A percentile compares a stretch with the other conserved stretches of the same genome.
Evolutionary conservation across 768 basidiomycete species (phyloP).

Genomic region (Lanmaoa pseudosensibilis): DNA sequence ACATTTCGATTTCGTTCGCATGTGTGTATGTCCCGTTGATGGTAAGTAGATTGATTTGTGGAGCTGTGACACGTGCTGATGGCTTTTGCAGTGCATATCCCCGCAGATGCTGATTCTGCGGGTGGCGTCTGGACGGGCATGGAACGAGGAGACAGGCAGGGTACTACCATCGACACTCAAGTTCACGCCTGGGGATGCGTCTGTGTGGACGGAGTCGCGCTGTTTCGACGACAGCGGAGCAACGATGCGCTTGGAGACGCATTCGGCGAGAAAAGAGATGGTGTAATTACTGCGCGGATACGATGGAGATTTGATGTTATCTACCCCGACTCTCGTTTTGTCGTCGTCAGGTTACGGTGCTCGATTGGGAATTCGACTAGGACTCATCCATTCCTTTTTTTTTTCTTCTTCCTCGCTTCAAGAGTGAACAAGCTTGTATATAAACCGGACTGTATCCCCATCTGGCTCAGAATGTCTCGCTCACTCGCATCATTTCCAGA

Average conservation of each 20-base stretch:
- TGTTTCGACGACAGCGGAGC: background rate
- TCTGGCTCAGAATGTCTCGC: conserved; percentile 7
- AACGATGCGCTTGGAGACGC: background rate
- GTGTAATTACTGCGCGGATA: conserved; percentile 1
- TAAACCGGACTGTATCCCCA: conserved; percentile 4
- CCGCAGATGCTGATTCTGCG: conserved; percentile 28
- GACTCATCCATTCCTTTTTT: background rate
- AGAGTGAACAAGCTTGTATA: background rate
- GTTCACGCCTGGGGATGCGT: conserved; percentile 2
- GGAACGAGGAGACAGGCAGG: conserved; percentile 14
- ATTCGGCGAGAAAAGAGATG: background rate
- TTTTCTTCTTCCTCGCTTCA: background rate
- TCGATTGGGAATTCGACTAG: conserved; percentile 13
- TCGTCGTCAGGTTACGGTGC: conserved; percentile 4
- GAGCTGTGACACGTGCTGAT: background rate
- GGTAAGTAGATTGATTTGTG: conserved; percentile 9
- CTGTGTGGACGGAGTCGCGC: background rate
- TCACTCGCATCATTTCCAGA: conserved; percentile 38
- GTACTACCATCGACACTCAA: conserved; percentile 7
- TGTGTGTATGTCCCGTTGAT: conserved; percentile 26
- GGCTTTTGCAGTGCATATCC: conserved; percentile 19
- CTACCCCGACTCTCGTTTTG: background rate
- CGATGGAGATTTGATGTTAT: background rate
- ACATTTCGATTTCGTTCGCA: conserved; percentile 13
- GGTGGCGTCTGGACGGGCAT: conserved; percentile 20